phyloP scores from a whole-genome alignment of 1,284 basidiomycete genomes.

The Puccinia polysora region DNA sequence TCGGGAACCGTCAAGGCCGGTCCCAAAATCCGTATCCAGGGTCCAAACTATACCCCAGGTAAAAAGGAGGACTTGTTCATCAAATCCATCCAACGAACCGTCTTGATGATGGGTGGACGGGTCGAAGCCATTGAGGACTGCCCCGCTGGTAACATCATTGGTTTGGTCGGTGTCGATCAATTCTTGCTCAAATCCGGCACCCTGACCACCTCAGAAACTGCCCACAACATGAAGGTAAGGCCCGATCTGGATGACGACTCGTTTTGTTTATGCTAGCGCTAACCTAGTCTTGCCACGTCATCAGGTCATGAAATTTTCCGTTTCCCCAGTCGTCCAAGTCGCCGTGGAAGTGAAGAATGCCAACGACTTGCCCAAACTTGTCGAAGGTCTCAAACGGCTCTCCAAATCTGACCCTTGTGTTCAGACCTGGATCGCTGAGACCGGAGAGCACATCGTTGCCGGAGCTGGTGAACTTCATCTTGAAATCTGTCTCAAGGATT shows the following conservation, averaged over 20 bases:
- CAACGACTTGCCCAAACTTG: constrained; percentile 96
- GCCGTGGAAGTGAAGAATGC: constrained; percentile 99
- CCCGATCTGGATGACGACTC: constrained; percentile 70
- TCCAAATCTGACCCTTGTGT: constrained; percentile 99
- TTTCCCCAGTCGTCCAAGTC: constrained; percentile 98
- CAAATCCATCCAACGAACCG: constrained; percentile 97
- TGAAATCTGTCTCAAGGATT: constrained; percentile 99
- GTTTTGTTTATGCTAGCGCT: neutral
- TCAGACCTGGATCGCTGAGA: constrained; percentile 86
- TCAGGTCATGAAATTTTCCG: constrained; percentile 55
- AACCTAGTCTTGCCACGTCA: neutral
- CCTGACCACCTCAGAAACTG: constrained; percentile 93
- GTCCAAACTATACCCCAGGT: constrained; percentile 96
- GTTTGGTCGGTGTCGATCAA: constrained; percentile 99
- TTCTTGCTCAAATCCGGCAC: constrained; percentile 96
- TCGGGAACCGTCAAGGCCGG: constrained; percentile 94
- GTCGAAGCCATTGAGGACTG: constrained; percentile 99
- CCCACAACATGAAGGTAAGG: constrained; percentile 99
- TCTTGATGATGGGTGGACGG: constrained; percentile 99
- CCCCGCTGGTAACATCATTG: constrained; percentile 96
- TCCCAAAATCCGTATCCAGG: constrained; percentile 99
- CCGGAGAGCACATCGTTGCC: constrained; percentile 97
- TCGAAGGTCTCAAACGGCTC: constrained; percentile 99
- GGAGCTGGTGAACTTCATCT: constrained; percentile 99
- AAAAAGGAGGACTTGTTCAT: constrained; percentile 98